These are phyloP conservation scores for Coffea canephora DNA, from an alignment of 257 asterid genomes.

Conservation along the genomic window DNA sequence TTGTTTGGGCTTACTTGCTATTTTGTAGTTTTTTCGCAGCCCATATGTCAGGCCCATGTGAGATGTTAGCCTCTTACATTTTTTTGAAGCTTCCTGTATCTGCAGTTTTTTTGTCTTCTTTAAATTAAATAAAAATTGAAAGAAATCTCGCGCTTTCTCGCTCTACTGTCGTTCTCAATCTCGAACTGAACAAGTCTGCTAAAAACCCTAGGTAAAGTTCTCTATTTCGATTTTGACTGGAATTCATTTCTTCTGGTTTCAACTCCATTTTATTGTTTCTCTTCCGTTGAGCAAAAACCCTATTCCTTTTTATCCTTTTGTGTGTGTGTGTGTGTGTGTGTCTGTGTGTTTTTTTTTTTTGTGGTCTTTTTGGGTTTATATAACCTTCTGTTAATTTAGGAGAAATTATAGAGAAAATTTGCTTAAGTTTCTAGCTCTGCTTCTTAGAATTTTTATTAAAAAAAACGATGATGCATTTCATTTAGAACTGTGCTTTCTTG, in stretches of 20 bases:
- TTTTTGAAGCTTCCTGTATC: too few relatives aligned
- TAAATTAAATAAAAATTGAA: too few relatives aligned
- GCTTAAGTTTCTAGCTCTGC: background rate
- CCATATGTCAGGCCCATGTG: too few relatives aligned
- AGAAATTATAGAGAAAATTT: background rate
- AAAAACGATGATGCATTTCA: background rate
- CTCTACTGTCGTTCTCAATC: too few relatives aligned
- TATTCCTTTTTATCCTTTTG: background rate
- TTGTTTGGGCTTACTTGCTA: too few relatives aligned
- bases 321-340: too few relatives aligned
- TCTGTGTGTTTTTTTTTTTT: background rate
- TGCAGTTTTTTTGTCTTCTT: too few relatives aligned
- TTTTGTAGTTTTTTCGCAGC: too few relatives aligned
- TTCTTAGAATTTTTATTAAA: background rate
- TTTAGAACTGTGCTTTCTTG: background rate
- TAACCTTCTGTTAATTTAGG: too few relatives aligned
- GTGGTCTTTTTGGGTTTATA: background rate
- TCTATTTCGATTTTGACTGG: background rate
- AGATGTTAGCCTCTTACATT: too few relatives aligned
- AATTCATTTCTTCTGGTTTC: background rate
- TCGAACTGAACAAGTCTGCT: background rate
- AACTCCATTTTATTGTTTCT: background rate
- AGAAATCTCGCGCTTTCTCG: too few relatives aligned
- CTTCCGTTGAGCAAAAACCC: background rate
- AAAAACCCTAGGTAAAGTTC: background rate